Conservation (phyloP, 1,139 yeast genomes). For the Pneumocystis jirovecii region DNA sequence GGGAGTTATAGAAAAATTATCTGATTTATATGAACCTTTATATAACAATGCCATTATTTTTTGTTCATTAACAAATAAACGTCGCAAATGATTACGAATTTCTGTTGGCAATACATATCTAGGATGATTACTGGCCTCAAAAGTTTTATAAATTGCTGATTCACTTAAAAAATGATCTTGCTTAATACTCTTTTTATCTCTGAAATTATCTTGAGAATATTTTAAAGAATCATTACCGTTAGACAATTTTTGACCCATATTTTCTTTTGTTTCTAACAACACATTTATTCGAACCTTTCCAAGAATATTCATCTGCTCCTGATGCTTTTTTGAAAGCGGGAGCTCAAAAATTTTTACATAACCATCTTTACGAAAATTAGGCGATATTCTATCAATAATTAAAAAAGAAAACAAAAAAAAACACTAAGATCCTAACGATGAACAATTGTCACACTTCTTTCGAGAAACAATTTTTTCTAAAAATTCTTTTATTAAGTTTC, state of each 20-base stretch:
- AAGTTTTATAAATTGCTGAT: constrained; percentile 27
- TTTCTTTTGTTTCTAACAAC: constrained; percentile 6
- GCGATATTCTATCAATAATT: constrained; percentile 38
- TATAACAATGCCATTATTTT: constrained; percentile 35
- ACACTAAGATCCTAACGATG: constrained; percentile 34
- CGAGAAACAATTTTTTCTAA: constrained; percentile 58
- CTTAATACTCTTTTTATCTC: constrained; percentile 15
- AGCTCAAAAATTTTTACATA: constrained; percentile 83
- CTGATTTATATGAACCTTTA: constrained; percentile 15
- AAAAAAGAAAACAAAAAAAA: background rate
- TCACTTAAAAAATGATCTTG: constrained; percentile 21
- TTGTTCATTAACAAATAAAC: constrained; percentile 62
- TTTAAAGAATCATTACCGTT: background rate
- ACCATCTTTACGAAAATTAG: constrained; percentile 89
- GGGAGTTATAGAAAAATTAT: constrained; percentile 38
- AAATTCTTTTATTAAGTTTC: constrained; percentile 58
- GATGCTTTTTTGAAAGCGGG: constrained; percentile 65
- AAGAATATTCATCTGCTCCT: constrained; percentile 18
- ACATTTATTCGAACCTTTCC: constrained; percentile 11
- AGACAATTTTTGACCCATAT: background rate
- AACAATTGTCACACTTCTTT: constrained; percentile 88
- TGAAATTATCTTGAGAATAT: constrained; percentile 13
- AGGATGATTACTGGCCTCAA: constrained; percentile 33
- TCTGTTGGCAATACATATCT: constrained; percentile 76
- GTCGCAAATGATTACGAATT: constrained; percentile 58